A percentile compares a stretch with the other conserved stretches of the same genome.
These are phyloP conservation scores for Arthrocladium fulminans DNA, from an alignment of 2,329 filamentous ascomycete species.

Conservation along the genomic window DNA sequence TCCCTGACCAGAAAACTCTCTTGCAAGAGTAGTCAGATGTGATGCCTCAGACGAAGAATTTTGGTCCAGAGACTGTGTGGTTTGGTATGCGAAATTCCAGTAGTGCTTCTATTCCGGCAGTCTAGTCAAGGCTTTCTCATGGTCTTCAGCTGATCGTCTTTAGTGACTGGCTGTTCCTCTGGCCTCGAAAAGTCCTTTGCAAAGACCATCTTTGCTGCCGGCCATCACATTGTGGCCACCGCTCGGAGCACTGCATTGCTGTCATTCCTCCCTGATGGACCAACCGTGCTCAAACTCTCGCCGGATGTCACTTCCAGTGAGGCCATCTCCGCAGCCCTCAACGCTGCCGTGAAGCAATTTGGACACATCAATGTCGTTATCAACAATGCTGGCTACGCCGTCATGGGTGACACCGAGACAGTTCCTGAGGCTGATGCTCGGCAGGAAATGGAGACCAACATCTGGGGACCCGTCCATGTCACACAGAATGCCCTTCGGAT, in stretches of 20 bases:
- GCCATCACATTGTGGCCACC: constrained; percentile 37
- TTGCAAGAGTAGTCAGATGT: no score
- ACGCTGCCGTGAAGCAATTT: constrained; percentile 27
- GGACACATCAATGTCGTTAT: constrained; percentile 24
- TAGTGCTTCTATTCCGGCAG: no score
- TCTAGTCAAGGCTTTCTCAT: no score
- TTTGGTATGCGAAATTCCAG: no score
- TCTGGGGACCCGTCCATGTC: constrained; percentile 48
- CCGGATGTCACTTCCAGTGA: constrained; percentile 40
- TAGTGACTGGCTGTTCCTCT: constrained; percentile 44
- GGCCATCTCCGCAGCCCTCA: constrained; percentile 32
- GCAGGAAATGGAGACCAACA: constrained; percentile 42
- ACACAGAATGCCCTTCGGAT: constrained; percentile 28
- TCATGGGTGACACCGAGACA: constrained; percentile 20
- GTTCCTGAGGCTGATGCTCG: constrained; percentile 16
- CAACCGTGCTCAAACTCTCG: constrained; percentile 37
- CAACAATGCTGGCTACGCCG: constrained; percentile 22
- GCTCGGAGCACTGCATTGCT: constrained; percentile 39
- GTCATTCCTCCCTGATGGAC: constrained; percentile 31
- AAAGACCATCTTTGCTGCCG: background rate
- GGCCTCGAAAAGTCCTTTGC: constrained; percentile 40
- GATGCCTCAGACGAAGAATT: no score
- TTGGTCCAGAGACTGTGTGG: no score
- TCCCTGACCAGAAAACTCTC: no score
- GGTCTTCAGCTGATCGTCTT: no score